Conservation (phyloP, 2,329 filamentous ascomycete genomes). For the Atkinsonella texensis region DNA sequence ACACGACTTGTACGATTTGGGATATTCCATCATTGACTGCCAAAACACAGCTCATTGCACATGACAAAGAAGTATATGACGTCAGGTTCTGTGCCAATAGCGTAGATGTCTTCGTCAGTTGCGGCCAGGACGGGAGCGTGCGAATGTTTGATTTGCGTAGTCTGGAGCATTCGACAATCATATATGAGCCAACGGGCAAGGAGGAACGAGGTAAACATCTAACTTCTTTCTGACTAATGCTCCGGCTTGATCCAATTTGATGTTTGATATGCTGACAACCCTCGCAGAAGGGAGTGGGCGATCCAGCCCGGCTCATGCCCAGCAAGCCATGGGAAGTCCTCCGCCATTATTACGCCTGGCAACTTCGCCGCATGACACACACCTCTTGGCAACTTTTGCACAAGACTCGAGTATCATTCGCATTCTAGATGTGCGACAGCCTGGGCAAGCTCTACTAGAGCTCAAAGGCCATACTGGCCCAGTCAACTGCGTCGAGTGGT, state of each 20-base stretch:
- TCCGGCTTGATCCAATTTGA: too few relatives aligned
- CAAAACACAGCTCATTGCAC: conserved; percentile 95
- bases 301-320: conserved; percentile 62
- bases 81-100: conserved; percentile 96
- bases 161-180: conserved; percentile 95
- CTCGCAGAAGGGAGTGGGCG: conserved; percentile 39
- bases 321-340: conserved; percentile 66
- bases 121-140: conserved; percentile 92
- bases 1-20: conserved; percentile 99
- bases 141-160: conserved; percentile 97
- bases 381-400: conserved; percentile 93
- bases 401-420: conserved; percentile 86
- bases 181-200: conserved; percentile 93
- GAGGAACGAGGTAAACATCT: conserved; percentile 50
- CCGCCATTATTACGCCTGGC: conserved; percentile 70
- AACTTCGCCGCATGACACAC: conserved; percentile 88
- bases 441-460: conserved; percentile 87
- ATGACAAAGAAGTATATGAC: conserved; percentile 98
- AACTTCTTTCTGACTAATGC: neutral
- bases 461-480: conserved; percentile 76
- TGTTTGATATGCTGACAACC: conserved; percentile 10
- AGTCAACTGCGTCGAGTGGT: conserved; percentile 95
- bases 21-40: conserved; percentile 96
- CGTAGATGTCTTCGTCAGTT: conserved; percentile 97
- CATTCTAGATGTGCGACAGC: conserved; percentile 91